Evolutionary conservation across 2,329 filamentous ascomycete species (phyloP).

Genomic region (Phoma sp.): DNA sequence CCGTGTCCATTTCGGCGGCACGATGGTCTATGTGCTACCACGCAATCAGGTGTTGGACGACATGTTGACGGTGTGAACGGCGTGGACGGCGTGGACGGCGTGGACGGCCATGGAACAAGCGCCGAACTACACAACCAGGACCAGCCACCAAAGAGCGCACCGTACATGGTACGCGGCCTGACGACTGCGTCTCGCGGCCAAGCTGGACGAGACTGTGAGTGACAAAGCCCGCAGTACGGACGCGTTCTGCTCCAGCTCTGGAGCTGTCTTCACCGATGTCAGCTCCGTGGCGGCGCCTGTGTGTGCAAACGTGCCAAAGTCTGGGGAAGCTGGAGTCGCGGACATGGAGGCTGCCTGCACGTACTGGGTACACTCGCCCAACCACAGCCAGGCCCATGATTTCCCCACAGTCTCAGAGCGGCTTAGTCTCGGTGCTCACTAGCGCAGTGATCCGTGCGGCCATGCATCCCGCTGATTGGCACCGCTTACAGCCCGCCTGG

Average conservation of each 20-base stretch:
- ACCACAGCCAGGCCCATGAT: conserved; percentile 13
- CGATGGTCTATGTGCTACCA: background rate
- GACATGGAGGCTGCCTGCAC: conserved; percentile 5
- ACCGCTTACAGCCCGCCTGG: conserved; percentile 25
- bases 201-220: conserved; percentile 1
- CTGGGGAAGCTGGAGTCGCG: conserved; percentile 33
- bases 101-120: conserved; percentile 17
- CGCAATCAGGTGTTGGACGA: background rate
- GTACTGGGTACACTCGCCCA: conserved; percentile 5
- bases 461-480: conserved; percentile 16
- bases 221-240: conserved; percentile 7
- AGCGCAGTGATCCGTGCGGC: conserved; percentile 11
- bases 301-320: conserved; percentile 17
- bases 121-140: conserved; percentile 31
- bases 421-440: conserved; percentile 23
- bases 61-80: too few relatives aligned
- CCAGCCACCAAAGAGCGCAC: conserved; percentile 19
- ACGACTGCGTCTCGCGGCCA: conserved; percentile 5
- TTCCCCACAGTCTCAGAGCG: conserved; percentile 29
- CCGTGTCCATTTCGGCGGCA: conserved; percentile 20
- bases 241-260: conserved; percentile 5
- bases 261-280: conserved; percentile 24
- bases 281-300: conserved; percentile 19
- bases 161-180: conserved; percentile 13
- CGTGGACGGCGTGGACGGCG: too few relatives aligned